Evolutionary conservation across 305 asterid genomes (phyloP), one percentile per base, ranked within the genome.

Genomic region (Rubia tinctorum): DNA sequence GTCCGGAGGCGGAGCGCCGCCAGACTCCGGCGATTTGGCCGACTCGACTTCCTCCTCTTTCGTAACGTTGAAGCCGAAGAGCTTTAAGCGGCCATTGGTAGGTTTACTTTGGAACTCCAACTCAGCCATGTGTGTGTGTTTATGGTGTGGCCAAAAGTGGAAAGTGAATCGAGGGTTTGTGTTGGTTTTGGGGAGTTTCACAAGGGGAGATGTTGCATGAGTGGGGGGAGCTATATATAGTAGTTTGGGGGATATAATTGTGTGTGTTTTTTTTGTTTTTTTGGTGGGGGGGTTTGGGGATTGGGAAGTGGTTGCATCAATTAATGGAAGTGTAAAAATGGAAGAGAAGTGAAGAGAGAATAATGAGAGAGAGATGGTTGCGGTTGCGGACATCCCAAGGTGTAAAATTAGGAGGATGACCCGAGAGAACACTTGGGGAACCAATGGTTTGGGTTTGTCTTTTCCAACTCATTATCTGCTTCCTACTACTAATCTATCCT

Each of bases 141-240:
- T 53, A 3, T 53, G 17, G 1, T 58, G n/a, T 58, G 5, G 34
- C 27, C 64, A 58, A 58, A 58, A 58, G 40, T 40, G 66, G 1
- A 71, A 76, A 61, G 34, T 69, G 70, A 6, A 49, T 27, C 8
- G 40, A 34, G 9, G 61, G 18, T 68, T 20, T 61, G 14, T 51
- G 25, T 20, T 49, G 71, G 73, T 79, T 69, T 81, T 55, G 69
- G 68, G 66, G 68, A n/a, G n/a, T n/a, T n/a, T n/a, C n/a, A n/a
- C 47, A 53, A 22, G 75, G 79, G 79, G 81, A 37, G 79, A 77
- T 80, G 81, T 75, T 87, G 89, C 89, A 89, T 88, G 88, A 79
- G 87, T 79, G 80, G 83, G 58, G 90, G 84, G n/a, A 85, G 95
- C 87, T 90, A 92, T 92, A 80, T 92, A 90, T 92, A 88, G 75